A percentile compares a stretch with the other conserved stretches of the same genome.
These are phyloP conservation scores for Rubroboletus satanas DNA, from an alignment of 768 basidiomycete species.

Conservation along the genomic window DNA sequence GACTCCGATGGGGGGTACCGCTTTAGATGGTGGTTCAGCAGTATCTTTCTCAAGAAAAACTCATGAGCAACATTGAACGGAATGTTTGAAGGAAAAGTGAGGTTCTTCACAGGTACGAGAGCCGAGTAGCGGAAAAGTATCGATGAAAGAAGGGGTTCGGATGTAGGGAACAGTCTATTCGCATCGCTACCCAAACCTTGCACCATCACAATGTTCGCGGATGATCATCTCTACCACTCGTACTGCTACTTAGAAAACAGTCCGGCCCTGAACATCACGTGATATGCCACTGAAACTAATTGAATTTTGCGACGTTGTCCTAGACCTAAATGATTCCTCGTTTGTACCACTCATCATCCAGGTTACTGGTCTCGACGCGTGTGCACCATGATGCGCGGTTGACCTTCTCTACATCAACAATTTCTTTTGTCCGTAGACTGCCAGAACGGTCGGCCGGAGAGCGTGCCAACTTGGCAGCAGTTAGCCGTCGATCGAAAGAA, in stretches of 20 bases:
- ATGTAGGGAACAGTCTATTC: background rate
- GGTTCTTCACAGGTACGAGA: conserved; percentile 41
- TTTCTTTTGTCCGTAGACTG: conserved; percentile 5
- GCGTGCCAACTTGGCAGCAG: background rate
- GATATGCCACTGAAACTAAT: conserved; percentile 7
- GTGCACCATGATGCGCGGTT: conserved; percentile 8
- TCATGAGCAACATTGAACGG: conserved; percentile 43
- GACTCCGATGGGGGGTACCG: conserved; percentile 58
- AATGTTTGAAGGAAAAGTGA: conserved; percentile 41
- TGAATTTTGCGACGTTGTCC: conserved; percentile 13
- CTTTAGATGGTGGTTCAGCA: conserved; percentile 50
- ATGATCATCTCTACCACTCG: background rate
- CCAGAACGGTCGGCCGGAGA: conserved; percentile 7
- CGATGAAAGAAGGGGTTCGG: conserved; percentile 31
- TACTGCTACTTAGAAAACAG: background rate
- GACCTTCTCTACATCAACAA: conserved; percentile 23
- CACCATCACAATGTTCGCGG: background rate
- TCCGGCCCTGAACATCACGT: conserved; percentile 27
- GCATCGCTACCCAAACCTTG: background rate
- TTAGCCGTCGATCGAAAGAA: background rate
- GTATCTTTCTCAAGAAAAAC: conserved; percentile 51
- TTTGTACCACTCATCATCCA: conserved; percentile 15
- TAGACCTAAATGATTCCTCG: conserved; percentile 20
- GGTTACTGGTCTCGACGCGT: conserved; percentile 7
- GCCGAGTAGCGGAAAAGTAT: conserved; percentile 52